These are phyloP conservation scores for Drechslera avenae DNA, from an alignment of 2,329 filamentous ascomycete species.

Conservation along the genomic window DNA sequence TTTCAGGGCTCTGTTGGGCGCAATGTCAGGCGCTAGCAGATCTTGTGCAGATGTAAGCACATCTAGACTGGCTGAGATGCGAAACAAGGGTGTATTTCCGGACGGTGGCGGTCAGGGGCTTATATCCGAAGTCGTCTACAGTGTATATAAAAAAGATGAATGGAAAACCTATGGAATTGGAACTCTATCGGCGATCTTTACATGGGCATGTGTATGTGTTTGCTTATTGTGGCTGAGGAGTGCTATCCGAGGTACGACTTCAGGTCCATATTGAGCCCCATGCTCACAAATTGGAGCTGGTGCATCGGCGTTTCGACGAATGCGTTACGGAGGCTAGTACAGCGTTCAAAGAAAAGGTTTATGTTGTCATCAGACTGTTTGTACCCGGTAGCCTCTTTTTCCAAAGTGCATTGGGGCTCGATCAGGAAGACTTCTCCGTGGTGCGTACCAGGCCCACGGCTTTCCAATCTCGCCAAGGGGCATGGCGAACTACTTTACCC, in stretches of 20 bases:
- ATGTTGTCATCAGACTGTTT: too few species aligned
- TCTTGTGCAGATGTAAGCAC: background rate
- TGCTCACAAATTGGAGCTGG: too few species aligned
- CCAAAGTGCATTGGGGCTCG: too few species aligned
- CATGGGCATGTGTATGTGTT: background rate
- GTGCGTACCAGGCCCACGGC: background rate
- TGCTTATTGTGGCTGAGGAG: too few species aligned
- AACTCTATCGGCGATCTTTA: background rate
- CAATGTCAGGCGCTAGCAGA: constrained; percentile 25
- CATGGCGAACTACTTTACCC: constrained; percentile 1
- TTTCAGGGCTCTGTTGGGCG: constrained; percentile 23
- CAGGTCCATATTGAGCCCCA: too few species aligned
- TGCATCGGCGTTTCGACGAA: too few species aligned
- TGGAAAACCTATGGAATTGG: background rate
- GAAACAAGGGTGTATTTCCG: background rate
- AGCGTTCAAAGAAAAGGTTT: too few species aligned
- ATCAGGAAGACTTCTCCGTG: background rate
- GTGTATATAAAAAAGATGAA: background rate
- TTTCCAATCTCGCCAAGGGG: background rate
- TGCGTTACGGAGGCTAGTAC: too few species aligned
- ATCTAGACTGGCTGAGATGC: background rate
- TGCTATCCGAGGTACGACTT: too few species aligned
- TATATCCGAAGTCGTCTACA: background rate
- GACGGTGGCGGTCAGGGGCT: background rate
- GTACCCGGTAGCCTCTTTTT: too few species aligned